Percentiles rank a stretch among this genome's conserved stretches.
Evolutionary conservation across 352 stramenopile species (phyloP).

Genomic region (Peronospora belbahrii): DNA sequence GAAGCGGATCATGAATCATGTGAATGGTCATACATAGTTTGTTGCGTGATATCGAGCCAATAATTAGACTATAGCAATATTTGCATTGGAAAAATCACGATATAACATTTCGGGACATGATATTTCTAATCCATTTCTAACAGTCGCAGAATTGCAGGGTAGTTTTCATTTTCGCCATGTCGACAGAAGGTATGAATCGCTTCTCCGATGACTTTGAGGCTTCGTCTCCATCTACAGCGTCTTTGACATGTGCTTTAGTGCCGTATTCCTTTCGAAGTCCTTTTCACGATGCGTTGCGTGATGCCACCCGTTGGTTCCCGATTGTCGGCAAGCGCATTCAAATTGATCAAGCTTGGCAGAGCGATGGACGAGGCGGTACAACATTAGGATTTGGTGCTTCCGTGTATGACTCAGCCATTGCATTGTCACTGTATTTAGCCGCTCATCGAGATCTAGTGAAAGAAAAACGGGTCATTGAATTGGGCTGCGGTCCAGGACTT

Average conservation of each 20-base stretch:
- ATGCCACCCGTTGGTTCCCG: slow-evolving; percentile 55
- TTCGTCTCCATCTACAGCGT: not conserved
- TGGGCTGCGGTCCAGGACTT: slow-evolving; percentile 67
- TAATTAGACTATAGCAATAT: too few relatives aligned
- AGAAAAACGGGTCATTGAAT: slow-evolving; percentile 56
- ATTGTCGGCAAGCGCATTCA: slow-evolving; percentile 47
- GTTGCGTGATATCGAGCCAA: too few relatives aligned
- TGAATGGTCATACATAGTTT: too few relatives aligned
- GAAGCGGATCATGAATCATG: too few relatives aligned
- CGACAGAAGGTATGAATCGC: too few relatives aligned
- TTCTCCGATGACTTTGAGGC: too few relatives aligned
- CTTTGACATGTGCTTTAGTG: slow-evolving; percentile 32
- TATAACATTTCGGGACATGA: too few relatives aligned
- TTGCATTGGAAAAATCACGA: too few relatives aligned
- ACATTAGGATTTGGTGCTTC: slow-evolving; percentile 69
- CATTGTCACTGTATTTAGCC: slow-evolving; percentile 73
- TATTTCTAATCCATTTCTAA: not conserved
- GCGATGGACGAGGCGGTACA: slow-evolving; percentile 66
- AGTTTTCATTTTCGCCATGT: too few relatives aligned
- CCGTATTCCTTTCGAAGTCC: slow-evolving; percentile 67
- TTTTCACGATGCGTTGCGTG: slow-evolving; percentile 66
- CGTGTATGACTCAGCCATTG: slow-evolving; percentile 73
- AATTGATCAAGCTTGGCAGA: slow-evolving; percentile 74
- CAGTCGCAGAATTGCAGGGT: too few relatives aligned
- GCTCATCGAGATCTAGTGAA: slow-evolving; percentile 39